Evolutionary conservation across 1,284 basidiomycete species (phyloP).

Genomic region (Tylopilus sp.): DNA sequence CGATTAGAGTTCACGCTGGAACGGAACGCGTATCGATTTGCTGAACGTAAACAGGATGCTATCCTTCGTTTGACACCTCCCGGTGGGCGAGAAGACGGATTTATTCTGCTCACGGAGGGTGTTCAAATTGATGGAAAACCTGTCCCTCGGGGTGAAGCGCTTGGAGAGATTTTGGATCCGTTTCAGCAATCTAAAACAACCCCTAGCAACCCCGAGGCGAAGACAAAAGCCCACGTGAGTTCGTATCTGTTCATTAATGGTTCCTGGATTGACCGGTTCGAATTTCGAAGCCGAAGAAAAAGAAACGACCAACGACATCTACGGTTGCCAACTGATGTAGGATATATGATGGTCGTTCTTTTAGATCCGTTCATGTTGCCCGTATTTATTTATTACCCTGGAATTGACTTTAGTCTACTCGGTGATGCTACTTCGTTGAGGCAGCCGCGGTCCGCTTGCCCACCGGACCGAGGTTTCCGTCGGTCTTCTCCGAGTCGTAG

Average conservation of each 20-base stretch:
- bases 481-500: background rate
- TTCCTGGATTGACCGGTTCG: constrained; percentile 6
- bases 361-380: background rate
- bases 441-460: background rate
- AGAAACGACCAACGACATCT: constrained; percentile 9
- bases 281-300: constrained; percentile 22
- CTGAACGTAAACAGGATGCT: constrained; percentile 21
- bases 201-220: background rate
- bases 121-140: constrained; percentile 26
- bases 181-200: constrained; percentile 6
- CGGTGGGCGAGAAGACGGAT: constrained; percentile 20
- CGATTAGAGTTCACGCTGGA: constrained; percentile 29
- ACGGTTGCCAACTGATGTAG: constrained; percentile 5
- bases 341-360: background rate
- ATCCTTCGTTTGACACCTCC: constrained; percentile 19
- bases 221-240: constrained; percentile 22
- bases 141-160: constrained; percentile 20
- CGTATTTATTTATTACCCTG: no score
- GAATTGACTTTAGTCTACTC: background rate
- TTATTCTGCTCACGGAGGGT: constrained; percentile 25
- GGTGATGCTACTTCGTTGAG: background rate
- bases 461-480: background rate
- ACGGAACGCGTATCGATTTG: constrained; percentile 26
- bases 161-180: constrained; percentile 22
- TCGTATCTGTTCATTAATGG: background rate